Base-by-base conservation (phyloP, 352 stramenopile genomes). In the Phytophthora rubi region DNA sequence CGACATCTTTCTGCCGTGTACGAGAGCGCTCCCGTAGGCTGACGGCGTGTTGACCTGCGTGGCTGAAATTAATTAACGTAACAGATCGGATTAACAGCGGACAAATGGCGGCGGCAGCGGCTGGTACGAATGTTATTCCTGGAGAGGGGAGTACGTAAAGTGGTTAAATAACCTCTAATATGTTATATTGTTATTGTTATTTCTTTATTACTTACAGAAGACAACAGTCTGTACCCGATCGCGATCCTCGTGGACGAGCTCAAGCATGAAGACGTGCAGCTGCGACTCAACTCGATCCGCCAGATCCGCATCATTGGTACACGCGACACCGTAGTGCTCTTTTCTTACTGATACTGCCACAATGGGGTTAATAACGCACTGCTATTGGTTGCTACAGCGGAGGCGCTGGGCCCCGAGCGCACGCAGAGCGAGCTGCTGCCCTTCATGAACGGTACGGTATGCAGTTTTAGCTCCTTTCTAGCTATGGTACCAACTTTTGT, bases 391-490 rank as follows among this genome's bases (percentile, higher is more conserved):
- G 68, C 58, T 58, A 53, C 64, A 96, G 93, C 93, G 16, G 81
- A 89, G 58, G 95, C 95, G 18, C 79, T 99, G 28, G 96, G 96
- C 5, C 82, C 84, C 6, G 84, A 98, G 53, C 89, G 96, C 42
- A 97, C 94, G 58, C 82, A 92, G 51, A 85, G 96, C 44, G 98
- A 99, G 83, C 83, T 99, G 15, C 70, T 99, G n/a, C 97, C 98
- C 2, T 99, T 99, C 71, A 81, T 99, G 39, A 97, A 97, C 65
- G 92, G 91, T 96, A 71, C 56, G 92, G 91, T 94, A 71, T 53
- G 28, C 3, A 23, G 16, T 49, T 18, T 49, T 18, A 49, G 15
- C 42, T 49, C n/a, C 16, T 12, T 30, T 30, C 0, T 30, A 30
- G 28, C 28, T 30, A 30, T 30, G 42, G 42, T 49, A 49, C 7